Base-by-base conservation (phyloP, 805 yeast species). In the Candida fluviatilis region DNA sequence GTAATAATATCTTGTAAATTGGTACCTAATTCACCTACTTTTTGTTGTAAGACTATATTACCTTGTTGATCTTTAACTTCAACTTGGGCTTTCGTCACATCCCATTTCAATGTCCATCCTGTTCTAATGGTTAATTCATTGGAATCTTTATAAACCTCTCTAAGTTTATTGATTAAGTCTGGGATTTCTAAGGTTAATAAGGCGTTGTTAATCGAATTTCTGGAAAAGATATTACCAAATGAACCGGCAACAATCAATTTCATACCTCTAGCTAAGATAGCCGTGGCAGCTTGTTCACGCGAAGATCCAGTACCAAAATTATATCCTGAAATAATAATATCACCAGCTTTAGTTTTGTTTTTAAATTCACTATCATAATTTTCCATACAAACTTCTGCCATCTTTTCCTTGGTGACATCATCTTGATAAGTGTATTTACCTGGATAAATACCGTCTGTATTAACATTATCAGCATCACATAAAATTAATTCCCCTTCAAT, bases 321-420 rank as follows among this genome's bases (percentile, higher is more conserved):
- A 73, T 69, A 93, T 13, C 99, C 99, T 40, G 90, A 79, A 34
- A 93, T 78, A 40, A 93, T 77, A 50, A 93, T 89, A 62, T 93
- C 99, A 35, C 91, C 88, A 3, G 95, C 76, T 45, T 79, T 71
- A 21, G 95, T 85, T 71, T 88, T 90, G 21, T 64, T 46, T 41
- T 84, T 82, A 62, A 93, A 93, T 48, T 90, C 95, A 11, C 86
- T 59, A 62, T 93, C 99, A 64, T 93, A 93, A 69, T 93, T 93
- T 66, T 93, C 99, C 99, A 93, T 93, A 70, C 99, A 93, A 34
- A 93, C 99, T 64, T 91, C 85, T 25, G 99, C 99, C 99, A 93
- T 93, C 60, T 84, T 87, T 51, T 87, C 95, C 54, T 84, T 76
- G 30, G 97, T 77, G 34, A 93, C 93, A 58, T 93, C 98, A 62